These are phyloP conservation scores for Tetrahymena malaccensis DNA, from an alignment of 73 alveolate species.

Conservation along the genomic window DNA sequence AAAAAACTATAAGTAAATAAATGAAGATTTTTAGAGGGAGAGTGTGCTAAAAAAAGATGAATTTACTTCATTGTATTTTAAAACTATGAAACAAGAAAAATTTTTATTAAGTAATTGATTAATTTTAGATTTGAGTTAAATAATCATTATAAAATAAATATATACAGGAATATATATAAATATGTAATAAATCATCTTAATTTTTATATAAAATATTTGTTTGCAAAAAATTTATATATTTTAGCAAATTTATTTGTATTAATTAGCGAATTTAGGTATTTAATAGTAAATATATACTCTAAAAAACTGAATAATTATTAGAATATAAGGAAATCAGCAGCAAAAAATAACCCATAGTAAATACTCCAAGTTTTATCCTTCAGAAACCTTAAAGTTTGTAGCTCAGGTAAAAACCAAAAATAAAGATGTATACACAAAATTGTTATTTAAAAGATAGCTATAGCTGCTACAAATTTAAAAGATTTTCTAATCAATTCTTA, in stretches of 20 bases:
- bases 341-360: not conserved
- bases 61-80: too few relatives aligned
- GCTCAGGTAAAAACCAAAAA: not conserved
- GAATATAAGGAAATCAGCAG: not conserved
- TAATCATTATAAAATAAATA: too few relatives aligned
- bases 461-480: not conserved
- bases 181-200: not conserved
- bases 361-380: not conserved
- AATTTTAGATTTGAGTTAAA: too few relatives aligned
- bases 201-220: too few relatives aligned
- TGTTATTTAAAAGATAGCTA: not conserved
- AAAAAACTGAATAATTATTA: not conserved
- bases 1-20: too few relatives aligned
- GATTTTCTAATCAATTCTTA: not conserved
- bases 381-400: not conserved
- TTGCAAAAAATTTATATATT: not conserved
- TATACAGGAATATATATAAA: too few relatives aligned
- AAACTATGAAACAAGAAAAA: too few relatives aligned
- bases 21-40: too few relatives aligned
- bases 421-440: not conserved
- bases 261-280: not conserved
- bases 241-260: not conserved
- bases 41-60: too few relatives aligned
- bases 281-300: not conserved
- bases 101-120: too few relatives aligned